Conservation (phyloP, 2,329 filamentous ascomycete genomes). For the Fusarium mundagurra region DNA sequence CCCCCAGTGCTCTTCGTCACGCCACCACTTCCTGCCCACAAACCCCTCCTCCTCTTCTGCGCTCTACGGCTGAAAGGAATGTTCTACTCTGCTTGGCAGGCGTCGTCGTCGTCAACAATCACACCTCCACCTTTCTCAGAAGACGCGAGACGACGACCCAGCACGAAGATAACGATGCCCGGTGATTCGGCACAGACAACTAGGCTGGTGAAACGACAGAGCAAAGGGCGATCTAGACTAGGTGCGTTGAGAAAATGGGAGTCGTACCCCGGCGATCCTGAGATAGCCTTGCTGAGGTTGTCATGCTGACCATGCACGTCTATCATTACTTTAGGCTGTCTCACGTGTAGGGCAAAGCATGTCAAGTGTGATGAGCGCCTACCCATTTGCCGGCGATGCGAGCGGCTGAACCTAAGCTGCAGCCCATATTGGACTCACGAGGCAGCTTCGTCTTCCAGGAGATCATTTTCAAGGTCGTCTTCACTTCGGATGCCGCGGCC, state of each 20-base stretch:
- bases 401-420: neutral
- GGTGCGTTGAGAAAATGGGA: neutral
- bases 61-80: neutral
- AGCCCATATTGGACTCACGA: neutral
- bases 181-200: neutral
- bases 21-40: neutral
- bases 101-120: neutral
- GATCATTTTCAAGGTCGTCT: neutral
- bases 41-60: neutral
- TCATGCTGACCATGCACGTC: neutral
- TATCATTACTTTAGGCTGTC: neutral
- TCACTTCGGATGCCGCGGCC: neutral
- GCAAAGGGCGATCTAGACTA: neutral
- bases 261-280: neutral
- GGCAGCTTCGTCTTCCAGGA: neutral
- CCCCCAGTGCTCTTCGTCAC: neutral
- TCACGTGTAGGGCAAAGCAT: neutral
- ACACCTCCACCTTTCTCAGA: neutral
- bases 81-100: neutral
- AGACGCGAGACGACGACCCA: neutral
- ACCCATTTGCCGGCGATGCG: neutral
- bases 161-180: neutral
- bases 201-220: neutral
- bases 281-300: neutral
- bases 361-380: neutral